Evolutionary conservation across 192 early-diverging fungal genomes (phyloP), one percentile per base, ranked within the genome.

Genomic region (Mortierella hygrophila): DNA sequence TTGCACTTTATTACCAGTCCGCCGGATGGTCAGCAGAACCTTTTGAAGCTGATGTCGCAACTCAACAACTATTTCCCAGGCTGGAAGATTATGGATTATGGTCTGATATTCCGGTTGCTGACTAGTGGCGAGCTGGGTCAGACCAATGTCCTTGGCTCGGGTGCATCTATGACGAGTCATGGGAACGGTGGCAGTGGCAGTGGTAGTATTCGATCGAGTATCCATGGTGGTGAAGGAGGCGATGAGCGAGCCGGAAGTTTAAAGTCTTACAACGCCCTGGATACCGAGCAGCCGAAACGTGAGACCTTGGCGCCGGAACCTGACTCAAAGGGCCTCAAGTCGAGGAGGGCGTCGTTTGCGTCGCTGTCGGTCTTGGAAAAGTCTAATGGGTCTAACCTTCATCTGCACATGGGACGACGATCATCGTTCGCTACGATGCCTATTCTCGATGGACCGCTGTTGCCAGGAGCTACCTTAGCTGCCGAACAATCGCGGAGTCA

Each of bases 31-130:
- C 86, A 82, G 40, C 86, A 86, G 16, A 69, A 82, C 2, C 70
- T 91, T 1, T 71, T 90, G 35, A 90, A 89, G 71, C 73, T 91
- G 32, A 93, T 93, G 92, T 85, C 89, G n/a, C 88, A 88, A 26
- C 75, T 93, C 0, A 89, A 93, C 74, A 89, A 89, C 6, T 68
- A 89, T 46, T 93, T 92, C 71, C 92, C 92, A 29, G 78, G 83
- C 44, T 93, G 91, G 92, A 86, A 77, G 44, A 86, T 86, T 10
- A 80, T 86, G 84, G 74, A 81, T 9, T 86, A 86, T 35, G 76
- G 68, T 0, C 52, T 78, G 18, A 68, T 86, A 2, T 86, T 86
- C 47, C 65, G 57, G 32, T 18, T 86, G 21, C 42, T 86, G n/a
- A 86, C 79, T 21, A 74, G 71, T 32, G 76, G 68, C 20, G 63